Conservation (phyloP, 768 basidiomycete genomes). For the Hygrophorus russula region DNA sequence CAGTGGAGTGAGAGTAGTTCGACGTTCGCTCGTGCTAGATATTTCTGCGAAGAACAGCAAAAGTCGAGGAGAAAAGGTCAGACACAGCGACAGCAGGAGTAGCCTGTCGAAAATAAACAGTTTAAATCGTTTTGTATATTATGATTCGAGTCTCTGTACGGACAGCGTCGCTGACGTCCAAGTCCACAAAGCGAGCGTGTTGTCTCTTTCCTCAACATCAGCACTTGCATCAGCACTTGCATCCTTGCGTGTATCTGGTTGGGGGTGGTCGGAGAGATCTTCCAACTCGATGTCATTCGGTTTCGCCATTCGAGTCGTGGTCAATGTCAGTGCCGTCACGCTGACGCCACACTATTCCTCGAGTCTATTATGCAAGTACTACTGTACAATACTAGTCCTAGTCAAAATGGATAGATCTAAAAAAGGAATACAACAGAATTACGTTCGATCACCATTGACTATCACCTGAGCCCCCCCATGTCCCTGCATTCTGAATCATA, state of each 20-base stretch:
- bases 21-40: constrained; percentile 18
- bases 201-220: no score
- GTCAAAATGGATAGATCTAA: not conserved
- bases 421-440: not conserved
- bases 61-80: constrained; percentile 48
- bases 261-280: not conserved
- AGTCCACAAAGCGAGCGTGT: constrained; percentile 17
- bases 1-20: constrained; percentile 43
- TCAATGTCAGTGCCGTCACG: not conserved
- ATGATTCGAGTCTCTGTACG: constrained; percentile 7
- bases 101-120: constrained; percentile 10
- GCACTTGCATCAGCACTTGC: no score
- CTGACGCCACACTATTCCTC: no score
- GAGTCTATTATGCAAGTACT: not conserved
- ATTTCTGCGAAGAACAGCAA: constrained; percentile 56
- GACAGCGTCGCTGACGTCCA: constrained; percentile 24
- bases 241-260: not conserved
- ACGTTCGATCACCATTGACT: constrained; percentile 2
- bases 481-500: constrained; percentile 41
- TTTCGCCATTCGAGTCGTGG: not conserved
- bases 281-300: not conserved
- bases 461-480: constrained; percentile 20
- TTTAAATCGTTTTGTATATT: not conserved
- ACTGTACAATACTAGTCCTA: not conserved
- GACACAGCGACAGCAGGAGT: constrained; percentile 14